Base-by-base conservation (phyloP, 1,284 basidiomycete genomes). In the Laetiporus sulphureus region DNA sequence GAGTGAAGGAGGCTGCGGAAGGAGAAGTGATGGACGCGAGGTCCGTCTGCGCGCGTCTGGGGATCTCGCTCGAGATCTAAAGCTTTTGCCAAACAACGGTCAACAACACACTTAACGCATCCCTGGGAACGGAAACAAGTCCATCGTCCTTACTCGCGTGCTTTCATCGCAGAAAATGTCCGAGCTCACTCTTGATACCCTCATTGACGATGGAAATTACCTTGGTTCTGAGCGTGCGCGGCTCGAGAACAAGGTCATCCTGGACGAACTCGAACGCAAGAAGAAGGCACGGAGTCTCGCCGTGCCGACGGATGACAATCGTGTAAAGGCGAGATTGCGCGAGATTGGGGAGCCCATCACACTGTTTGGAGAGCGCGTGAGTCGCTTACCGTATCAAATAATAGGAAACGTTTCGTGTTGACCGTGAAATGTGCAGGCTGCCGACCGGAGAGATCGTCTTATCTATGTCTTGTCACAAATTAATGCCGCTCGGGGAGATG, bases 331-430 rank as follows among this genome's bases (percentile, higher is more conserved):
- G 32, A 74, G 90, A 42, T 71, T 99, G 48, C 74, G 96, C 44
- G 90, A 95, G 63, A 84, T 96, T 49, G 92, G 90, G 22, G 91
- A 99, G 62, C 96, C 96, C 24, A 92, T 97, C 51, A 98, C 93
- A 5, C 73, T 98, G 25, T 99, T 99, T 55, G 96, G 93, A 45
- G 96, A 99, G 75, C 82, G 91, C 38, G 91, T 93, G 58, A 61
- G 89, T 78, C 4, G 12, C 18, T 23, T 21, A 18, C 32, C 24
- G 20, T 32, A 29, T 23, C 23, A 21, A n/a, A 10, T 18, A 3
- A n/a, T 22, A 23, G n/a, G n/a, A n/a, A n/a, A n/a, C n/a, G n/a
- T n/a, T n/a, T n/a, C n/a, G n/a, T n/a, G n/a, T n/a, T n/a, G n/a
- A n/a, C n/a, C n/a, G n/a, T n/a, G n/a, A n/a, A n/a, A n/a, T n/a